Base-by-base conservation (phyloP, 2,329 filamentous ascomycete species). In the Thielaviopsis populi region DNA sequence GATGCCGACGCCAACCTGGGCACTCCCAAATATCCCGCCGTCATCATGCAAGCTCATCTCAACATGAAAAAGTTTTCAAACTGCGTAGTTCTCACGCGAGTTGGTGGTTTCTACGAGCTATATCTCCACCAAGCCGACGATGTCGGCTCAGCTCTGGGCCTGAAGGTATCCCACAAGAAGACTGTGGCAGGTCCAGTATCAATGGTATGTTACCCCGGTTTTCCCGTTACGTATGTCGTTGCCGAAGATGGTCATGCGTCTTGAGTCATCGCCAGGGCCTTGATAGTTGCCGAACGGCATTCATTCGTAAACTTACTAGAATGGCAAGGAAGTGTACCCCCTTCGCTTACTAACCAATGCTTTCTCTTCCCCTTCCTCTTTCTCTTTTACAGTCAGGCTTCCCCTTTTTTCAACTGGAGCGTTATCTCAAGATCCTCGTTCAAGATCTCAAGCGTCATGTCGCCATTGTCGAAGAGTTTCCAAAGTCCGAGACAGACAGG, bases 91-190 rank as follows among this genome's bases (percentile, higher is more conserved):
- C 76, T 99, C 66, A 99, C 94, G 3, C 84, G 92, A 64, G 91
- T 99, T 33, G 94, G 94, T 64, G 87, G 91, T 66, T 99, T 99
- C 75, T 99, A 97, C 74, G 94, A 99, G 81, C 78, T 99, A 65
- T 99, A 99, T 75, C 95, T 97, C 73, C 88, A 95, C 70, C 91
- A 99, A 72, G 94, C 95, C 11, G 88, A 95, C 65, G 86, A 96
- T 71, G 88, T 87, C 72, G 92, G 88, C 1, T 88, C 91, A 0
- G 77, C 95, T 54, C 79, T 99, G 68, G 94, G 91, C 70, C 76
- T 99, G 70, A 97, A 96, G 74, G 84, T 95, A 63, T 85, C 87
- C 1, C 82, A 82, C 63, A 94, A 89, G 73, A 91, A 84, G 73
- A 90, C 88, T n/a, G 88, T 76, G 68, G 85, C 85, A 8, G 88